A percentile compares a stretch with the other conserved stretches of the same genome.
Evolutionary conservation across 2,329 filamentous ascomycete species (phyloP).

Genomic region (Exophiala aquamarina): DNA sequence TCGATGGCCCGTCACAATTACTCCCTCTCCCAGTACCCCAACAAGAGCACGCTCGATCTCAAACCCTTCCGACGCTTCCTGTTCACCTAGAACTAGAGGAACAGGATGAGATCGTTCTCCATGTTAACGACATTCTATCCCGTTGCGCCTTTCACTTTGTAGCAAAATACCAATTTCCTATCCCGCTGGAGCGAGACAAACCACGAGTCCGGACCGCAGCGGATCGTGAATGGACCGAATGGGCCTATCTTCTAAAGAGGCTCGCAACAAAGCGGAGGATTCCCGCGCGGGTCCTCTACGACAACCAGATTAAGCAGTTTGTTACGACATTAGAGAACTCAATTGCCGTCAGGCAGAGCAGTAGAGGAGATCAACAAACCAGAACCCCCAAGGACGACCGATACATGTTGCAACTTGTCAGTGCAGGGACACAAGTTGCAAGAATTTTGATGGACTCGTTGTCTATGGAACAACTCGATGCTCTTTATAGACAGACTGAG

Average conservation of each 20-base stretch:
- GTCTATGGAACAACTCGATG: constrained; percentile 80
- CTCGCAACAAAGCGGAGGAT: constrained; percentile 84
- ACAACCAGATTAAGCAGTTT: constrained; percentile 88
- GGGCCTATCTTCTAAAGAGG: constrained; percentile 83
- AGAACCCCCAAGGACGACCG: constrained; percentile 83
- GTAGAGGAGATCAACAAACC: constrained; percentile 53
- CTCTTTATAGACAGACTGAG: constrained; percentile 79
- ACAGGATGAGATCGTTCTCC: constrained; percentile 75
- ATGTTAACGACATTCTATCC: constrained; percentile 81
- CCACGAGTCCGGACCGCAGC: constrained; percentile 71
- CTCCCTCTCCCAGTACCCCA: constrained; percentile 70
- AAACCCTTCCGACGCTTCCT: constrained; percentile 77
- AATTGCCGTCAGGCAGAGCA: constrained; percentile 65
- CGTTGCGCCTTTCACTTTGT: constrained; percentile 89
- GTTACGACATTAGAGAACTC: constrained; percentile 87
- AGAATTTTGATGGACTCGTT: constrained; percentile 82
- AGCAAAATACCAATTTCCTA: constrained; percentile 87
- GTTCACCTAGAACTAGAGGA: constrained; percentile 81
- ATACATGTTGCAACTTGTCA: constrained; percentile 84
- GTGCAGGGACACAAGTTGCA: constrained; percentile 81
- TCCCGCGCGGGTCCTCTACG: constrained; percentile 78
- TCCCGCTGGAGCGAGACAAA: constrained; percentile 80
- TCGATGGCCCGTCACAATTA: constrained; percentile 83
- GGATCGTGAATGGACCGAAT: constrained; percentile 87
- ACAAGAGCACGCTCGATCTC: constrained; percentile 73